Base-by-base conservation (phyloP, 2,329 filamentous ascomycete genomes). In the Colletotrichum sp. region DNA sequence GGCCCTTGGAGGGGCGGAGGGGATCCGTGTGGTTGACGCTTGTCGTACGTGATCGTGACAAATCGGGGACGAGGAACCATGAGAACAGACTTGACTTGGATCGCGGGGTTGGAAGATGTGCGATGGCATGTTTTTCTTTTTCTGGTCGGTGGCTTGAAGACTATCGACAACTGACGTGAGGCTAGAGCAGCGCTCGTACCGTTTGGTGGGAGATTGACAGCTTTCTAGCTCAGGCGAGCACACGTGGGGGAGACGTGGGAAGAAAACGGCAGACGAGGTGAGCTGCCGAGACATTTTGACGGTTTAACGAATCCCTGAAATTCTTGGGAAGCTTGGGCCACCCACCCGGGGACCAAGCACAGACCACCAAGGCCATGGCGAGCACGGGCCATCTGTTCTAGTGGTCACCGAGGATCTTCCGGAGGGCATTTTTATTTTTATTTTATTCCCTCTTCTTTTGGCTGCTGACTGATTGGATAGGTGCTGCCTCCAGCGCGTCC, bases 391-490 rank as follows among this genome's bases (percentile, higher is more conserved):
- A 55, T 10, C 15, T 2, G 52, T 66, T 32, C 32, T 15, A 52
- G 6, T 52, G 55, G 28, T 6, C n/a, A 13, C 73, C 73, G 69
- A 72, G 57, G 63, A 72, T 75, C 55, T 57, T 49, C 72, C 72
- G 72, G 49, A 6, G 16, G 1, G 13, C 18, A 2, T 16, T 13
- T 6, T n/a, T 24, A 16, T 52, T 15, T 15, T 44, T 57, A 67
- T 28, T 55, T 6, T 1, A 3, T 63, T 16, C 7, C 2, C 0
- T 60, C 3, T 60, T 18, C 21, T 21, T 49, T 49, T 49, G 39
- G 39, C 39, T 49, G 60, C n/a, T 21, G 18, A 10, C 26, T 62
- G 28, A 69, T 72, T 72, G 70, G 70, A 16, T 5, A 21, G 63
- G 36, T 39, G 16, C 16, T 39, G 26, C 65, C 34, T 59, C 52